These are phyloP conservation scores for Beauveria bassiana DNA, from an alignment of 2,329 filamentous ascomycete species.

Conservation along the genomic window DNA sequence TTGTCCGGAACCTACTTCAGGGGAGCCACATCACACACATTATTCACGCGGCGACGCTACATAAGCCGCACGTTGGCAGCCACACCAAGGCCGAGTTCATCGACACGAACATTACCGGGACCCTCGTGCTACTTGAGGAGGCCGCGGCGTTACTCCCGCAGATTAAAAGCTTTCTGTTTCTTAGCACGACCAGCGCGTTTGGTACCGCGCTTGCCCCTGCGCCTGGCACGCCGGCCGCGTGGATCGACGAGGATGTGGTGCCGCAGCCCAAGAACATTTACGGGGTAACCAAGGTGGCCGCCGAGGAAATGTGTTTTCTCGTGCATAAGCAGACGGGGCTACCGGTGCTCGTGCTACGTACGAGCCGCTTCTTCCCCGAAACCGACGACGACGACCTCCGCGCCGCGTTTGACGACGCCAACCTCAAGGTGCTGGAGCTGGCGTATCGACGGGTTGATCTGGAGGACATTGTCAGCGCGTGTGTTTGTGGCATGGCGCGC, in stretches of 20 bases:
- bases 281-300: constrained; percentile 39
- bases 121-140: constrained; percentile 33
- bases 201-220: constrained; percentile 31
- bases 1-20: constrained; percentile 25
- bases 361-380: constrained; percentile 41
- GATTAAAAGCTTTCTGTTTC: constrained; percentile 34
- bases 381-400: constrained; percentile 36
- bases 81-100: constrained; percentile 37
- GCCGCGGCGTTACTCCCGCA: constrained; percentile 19
- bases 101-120: constrained; percentile 37
- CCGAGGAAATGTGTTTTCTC: constrained; percentile 39
- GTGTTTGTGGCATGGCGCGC: constrained; percentile 29
- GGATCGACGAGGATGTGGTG: constrained; percentile 35
- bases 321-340: constrained; percentile 30
- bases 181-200: constrained; percentile 40
- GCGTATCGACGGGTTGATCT: constrained; percentile 37
- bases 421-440: constrained; percentile 41
- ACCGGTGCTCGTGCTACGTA: constrained; percentile 37
- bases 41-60: constrained; percentile 38
- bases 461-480: constrained; percentile 34
- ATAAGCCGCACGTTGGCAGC: constrained; percentile 39
- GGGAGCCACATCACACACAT: constrained; percentile 29
- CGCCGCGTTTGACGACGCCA: constrained; percentile 29
- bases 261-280: constrained; percentile 41
- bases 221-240: constrained; percentile 29